phyloP scores from a whole-genome alignment of 2,329 filamentous ascomycete genomes.

The Monosporascus ibericus region DNA sequence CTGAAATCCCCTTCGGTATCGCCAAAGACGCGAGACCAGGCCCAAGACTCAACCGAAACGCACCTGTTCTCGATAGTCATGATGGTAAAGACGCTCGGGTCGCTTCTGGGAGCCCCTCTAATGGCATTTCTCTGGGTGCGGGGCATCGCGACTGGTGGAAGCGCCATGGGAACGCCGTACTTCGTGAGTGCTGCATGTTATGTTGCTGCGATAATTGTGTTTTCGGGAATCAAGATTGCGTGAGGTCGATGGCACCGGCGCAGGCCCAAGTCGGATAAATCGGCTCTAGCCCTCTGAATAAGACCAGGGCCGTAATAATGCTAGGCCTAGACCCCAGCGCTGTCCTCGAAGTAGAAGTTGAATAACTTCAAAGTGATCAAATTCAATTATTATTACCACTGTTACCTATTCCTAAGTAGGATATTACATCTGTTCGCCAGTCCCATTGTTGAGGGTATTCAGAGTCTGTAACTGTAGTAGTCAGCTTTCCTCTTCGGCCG shows the following conservation, averaged over 20 bases:
- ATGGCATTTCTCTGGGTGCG: slow-evolving; percentile 42
- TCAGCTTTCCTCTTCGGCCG: too few relatives aligned
- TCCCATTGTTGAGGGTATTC: too few relatives aligned
- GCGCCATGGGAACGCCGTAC: slow-evolving; percentile 33
- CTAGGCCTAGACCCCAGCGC: too few relatives aligned
- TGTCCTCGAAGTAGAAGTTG: too few relatives aligned
- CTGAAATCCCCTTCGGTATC: slow-evolving; percentile 37
- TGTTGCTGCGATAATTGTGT: slow-evolving; percentile 26
- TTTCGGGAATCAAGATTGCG: slow-evolving; percentile 19
- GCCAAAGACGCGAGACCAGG: slow-evolving; percentile 11
- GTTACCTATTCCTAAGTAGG: too few relatives aligned
- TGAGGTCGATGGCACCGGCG: slow-evolving; percentile 1
- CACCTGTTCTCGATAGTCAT: slow-evolving; percentile 46
- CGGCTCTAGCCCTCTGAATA: too few relatives aligned
- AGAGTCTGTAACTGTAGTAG: too few relatives aligned
- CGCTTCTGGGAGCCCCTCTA: slow-evolving; percentile 39
- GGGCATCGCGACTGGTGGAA: slow-evolving; percentile 33
- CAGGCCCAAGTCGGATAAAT: too few relatives aligned
- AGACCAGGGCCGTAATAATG: too few relatives aligned
- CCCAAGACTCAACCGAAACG: slow-evolving; percentile 18
- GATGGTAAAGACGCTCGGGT: slow-evolving; percentile 42
- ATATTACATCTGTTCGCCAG: too few relatives aligned
- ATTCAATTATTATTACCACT: too few relatives aligned
- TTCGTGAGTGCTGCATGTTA: slow-evolving; percentile 34
- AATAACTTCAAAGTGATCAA: too few relatives aligned